Conservation (phyloP, 2,329 filamentous ascomycete species). For the Colletotrichum plurivorum region DNA sequence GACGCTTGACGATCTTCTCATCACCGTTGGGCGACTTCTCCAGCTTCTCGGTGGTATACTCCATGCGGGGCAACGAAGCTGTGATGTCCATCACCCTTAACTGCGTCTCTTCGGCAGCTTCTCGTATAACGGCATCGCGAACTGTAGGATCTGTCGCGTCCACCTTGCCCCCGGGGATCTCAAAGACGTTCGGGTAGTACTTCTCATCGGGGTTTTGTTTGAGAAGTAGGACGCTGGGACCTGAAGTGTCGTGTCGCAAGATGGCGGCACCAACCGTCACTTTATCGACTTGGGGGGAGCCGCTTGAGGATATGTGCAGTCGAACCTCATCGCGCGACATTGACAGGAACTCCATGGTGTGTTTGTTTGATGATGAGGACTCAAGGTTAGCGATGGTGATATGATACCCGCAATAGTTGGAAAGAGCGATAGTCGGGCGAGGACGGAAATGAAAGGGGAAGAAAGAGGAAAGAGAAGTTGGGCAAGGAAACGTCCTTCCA, state of each 20-base stretch:
- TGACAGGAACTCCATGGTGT: too few relatives aligned
- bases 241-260: neutral
- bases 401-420: too few relatives aligned
- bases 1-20: neutral
- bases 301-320: too few relatives aligned
- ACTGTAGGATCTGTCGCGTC: neutral
- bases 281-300: neutral
- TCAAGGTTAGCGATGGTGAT: too few relatives aligned
- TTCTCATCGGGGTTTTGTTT: conserved; percentile 1
- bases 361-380: too few relatives aligned
- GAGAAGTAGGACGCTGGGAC: neutral
- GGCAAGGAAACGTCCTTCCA: too few relatives aligned
- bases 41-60: conserved; percentile 1
- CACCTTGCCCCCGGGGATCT: conserved; percentile 22
- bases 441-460: too few relatives aligned
- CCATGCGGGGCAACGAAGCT: neutral
- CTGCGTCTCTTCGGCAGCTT: conserved; percentile 21
- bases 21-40: neutral
- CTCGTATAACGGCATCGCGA: conserved; percentile 6
- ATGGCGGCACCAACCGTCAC: conserved; percentile 3
- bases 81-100: neutral
- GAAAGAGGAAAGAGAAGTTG: too few relatives aligned
- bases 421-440: too few relatives aligned
- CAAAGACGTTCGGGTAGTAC: conserved; percentile 5
- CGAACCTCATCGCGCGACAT: too few relatives aligned